Conservation (phyloP, 2,329 filamentous ascomycete genomes). For the Fusarium chaquense region DNA sequence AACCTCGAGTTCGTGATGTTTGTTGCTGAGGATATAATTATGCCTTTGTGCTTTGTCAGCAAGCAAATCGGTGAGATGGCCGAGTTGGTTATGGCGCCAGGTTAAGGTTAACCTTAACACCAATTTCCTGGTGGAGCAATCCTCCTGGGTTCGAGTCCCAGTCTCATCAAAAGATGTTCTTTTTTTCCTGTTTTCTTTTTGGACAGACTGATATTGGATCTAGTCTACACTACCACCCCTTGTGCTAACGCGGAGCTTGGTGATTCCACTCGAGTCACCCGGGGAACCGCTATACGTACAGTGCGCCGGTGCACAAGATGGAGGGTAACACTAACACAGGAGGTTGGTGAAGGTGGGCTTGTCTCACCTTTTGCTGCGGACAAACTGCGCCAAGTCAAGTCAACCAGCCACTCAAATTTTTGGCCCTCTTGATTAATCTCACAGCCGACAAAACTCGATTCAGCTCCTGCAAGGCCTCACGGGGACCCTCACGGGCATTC, state of each 20-base stretch:
- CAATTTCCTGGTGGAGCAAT: conserved; percentile 39
- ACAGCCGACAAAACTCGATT: background rate
- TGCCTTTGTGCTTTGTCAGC: conserved; percentile 24
- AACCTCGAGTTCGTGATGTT: no score
- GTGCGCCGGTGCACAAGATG: background rate
- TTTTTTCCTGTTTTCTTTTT: background rate
- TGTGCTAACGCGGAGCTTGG: background rate
- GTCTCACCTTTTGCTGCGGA: background rate
- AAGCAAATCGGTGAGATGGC: conserved; percentile 34
- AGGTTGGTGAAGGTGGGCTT: background rate
- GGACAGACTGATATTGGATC: background rate
- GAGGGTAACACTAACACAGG: background rate
- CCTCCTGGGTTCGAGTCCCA: conserved; percentile 39
- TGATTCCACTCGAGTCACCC: no score
- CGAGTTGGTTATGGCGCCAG: conserved; percentile 39
- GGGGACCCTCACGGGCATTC: background rate
- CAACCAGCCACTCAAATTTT: conserved; percentile 6
- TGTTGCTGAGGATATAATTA: rapidly evolving
- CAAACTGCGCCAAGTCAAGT: background rate
- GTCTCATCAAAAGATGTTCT: conserved; percentile 16
- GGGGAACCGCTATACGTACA: no score
- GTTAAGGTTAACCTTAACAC: conserved; percentile 39
- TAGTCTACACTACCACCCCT: no score
- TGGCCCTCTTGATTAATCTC: background rate
- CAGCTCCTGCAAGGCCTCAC: background rate